These are phyloP conservation scores for Neophaeococcomyces mojaviensis DNA, from an alignment of 2,329 filamentous ascomycete species.

Conservation along the genomic window DNA sequence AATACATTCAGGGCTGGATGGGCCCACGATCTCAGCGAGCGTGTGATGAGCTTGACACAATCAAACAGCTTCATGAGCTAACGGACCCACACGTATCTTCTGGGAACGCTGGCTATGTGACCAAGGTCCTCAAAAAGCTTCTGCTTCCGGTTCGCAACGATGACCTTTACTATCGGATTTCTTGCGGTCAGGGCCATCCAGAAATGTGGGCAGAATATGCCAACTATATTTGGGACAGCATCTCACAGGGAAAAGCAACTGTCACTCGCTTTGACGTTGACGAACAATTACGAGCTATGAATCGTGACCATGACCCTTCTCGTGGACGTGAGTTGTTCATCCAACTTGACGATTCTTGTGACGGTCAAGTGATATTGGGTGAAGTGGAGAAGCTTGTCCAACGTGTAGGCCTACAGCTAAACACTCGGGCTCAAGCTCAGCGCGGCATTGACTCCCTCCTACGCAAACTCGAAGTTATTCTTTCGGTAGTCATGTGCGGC, in stretches of 20 bases:
- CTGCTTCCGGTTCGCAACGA: not conserved
- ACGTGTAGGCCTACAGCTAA: conserved; percentile 2
- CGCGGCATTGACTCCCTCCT: conserved; percentile 3
- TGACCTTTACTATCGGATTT: conserved; percentile 7
- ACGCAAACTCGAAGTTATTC: conserved; percentile 5
- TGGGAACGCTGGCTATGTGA: not conserved
- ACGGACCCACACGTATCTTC: not conserved
- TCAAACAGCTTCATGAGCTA: conserved; percentile 4
- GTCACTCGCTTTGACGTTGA: not conserved
- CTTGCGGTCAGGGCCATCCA: not conserved
- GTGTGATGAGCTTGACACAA: conserved; percentile 1
- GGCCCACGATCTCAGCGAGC: conserved; percentile 6
- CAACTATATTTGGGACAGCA: not conserved
- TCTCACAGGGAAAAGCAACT: not conserved
- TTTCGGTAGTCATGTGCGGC: conserved; percentile 3
- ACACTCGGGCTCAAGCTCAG: not conserved
- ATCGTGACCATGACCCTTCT: conserved; percentile 6
- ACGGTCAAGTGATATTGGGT: not conserved
- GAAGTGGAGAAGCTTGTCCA: conserved; percentile 7
- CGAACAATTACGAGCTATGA: not conserved
- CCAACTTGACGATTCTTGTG: conserved; percentile 3
- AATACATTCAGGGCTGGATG: conserved; percentile 8
- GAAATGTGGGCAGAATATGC: conserved; percentile 5
- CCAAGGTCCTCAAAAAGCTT: conserved; percentile 1
- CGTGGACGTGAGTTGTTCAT: conserved; percentile 4